Evolutionary conservation across 495 filamentous ascomycete species (phyloP).

Genomic region (Lepidopterella palustris): DNA sequence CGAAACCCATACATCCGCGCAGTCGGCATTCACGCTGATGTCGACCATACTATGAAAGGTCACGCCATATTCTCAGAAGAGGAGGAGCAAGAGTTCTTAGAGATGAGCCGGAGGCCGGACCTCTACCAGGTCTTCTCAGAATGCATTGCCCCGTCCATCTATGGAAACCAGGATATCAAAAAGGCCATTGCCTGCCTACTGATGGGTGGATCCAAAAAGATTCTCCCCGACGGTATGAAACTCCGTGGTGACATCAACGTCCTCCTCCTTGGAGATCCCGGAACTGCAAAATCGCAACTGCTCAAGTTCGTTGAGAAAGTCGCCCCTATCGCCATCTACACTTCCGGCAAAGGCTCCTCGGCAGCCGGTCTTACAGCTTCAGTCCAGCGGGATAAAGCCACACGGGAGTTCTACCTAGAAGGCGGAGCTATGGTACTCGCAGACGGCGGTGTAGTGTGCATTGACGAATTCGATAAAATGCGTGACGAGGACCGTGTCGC

Average conservation of each 20-base stretch:
- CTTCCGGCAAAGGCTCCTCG: slow-evolving; percentile 96
- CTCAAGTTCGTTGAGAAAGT: slow-evolving; percentile 97
- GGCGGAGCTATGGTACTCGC: slow-evolving; percentile 98
- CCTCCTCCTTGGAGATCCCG: slow-evolving; percentile 91
- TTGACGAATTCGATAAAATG: slow-evolving; percentile 99
- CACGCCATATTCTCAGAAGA: slow-evolving; percentile 82
- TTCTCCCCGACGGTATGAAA: slow-evolving; percentile 97
- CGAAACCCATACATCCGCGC: slow-evolving; percentile 95
- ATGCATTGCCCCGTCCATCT: slow-evolving; percentile 96
- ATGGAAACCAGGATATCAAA: slow-evolving; percentile 94
- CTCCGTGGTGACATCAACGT: slow-evolving; percentile 98
- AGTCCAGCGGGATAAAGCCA: slow-evolving; percentile 84
- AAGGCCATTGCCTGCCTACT: slow-evolving; percentile 96
- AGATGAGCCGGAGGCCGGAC: slow-evolving; percentile 84
- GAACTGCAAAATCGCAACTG: slow-evolving; percentile 96
- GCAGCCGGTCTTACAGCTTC: slow-evolving; percentile 97
- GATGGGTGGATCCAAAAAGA: slow-evolving; percentile 96
- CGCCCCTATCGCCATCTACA: slow-evolving; percentile 96
- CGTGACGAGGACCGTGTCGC: slow-evolving; percentile 96
- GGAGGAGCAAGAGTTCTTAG: slow-evolving; percentile 95
- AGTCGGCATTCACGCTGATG: slow-evolving; percentile 82
- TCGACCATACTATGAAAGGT: slow-evolving; percentile 86
- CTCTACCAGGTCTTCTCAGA: slow-evolving; percentile 83
- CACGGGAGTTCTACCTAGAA: slow-evolving; percentile 96
- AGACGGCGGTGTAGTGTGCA: slow-evolving; percentile 96